A percentile compares a stretch with the other conserved stretches of the same genome.
phyloP scores from a whole-genome alignment of 768 basidiomycete genomes.

The Hericium alpestre region DNA sequence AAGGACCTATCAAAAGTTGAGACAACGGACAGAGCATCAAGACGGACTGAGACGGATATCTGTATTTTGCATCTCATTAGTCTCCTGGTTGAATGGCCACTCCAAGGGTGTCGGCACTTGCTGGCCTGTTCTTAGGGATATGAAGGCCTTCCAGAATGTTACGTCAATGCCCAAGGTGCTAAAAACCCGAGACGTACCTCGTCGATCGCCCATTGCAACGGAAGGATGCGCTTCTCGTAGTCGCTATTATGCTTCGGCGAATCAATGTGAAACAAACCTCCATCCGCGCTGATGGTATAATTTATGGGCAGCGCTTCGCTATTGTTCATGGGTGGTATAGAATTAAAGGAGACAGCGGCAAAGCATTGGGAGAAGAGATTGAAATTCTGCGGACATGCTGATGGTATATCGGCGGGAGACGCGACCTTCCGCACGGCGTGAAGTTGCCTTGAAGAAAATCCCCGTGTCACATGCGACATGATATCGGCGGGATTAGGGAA shows the following conservation, averaged over 20 bases:
- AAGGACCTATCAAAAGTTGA: not conserved
- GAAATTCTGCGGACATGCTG: constrained; percentile 64
- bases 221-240: constrained; percentile 56
- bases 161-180: not conserved
- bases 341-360: constrained; percentile 53
- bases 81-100: constrained; percentile 64
- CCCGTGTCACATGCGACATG: constrained; percentile 46
- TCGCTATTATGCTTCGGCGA: constrained; percentile 57
- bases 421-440: constrained; percentile 38
- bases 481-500: constrained; percentile 46
- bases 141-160: constrained; percentile 45
- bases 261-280: constrained; percentile 52
- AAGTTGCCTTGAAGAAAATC: constrained; percentile 39
- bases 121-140: constrained; percentile 53
- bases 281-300: constrained; percentile 64
- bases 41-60: constrained; percentile 45
- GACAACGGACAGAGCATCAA: not conserved
- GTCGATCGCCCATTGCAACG: constrained; percentile 72
- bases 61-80: constrained; percentile 51
- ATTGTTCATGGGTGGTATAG: constrained; percentile 31
- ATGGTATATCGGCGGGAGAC: constrained; percentile 38
- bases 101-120: constrained; percentile 48
- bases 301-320: constrained; percentile 30
- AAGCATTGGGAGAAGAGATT: constrained; percentile 60
- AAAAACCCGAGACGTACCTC: constrained; percentile 28